Base-by-base conservation (phyloP, 106 monocot species). In the Hemerocallis citrina region DNA sequence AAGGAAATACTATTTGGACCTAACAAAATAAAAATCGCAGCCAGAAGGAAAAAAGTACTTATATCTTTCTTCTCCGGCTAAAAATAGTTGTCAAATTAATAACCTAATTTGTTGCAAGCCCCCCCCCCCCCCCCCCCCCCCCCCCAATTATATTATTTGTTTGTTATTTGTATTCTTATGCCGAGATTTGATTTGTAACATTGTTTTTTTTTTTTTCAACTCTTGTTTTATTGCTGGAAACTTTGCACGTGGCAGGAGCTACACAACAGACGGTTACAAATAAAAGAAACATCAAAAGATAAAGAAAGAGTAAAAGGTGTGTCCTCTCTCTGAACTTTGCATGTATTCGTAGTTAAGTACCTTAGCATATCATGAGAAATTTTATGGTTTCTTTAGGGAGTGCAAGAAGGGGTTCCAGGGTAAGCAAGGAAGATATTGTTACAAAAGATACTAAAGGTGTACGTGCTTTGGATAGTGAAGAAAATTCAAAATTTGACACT, bases 221-320 rank as follows among this genome's bases (percentile, higher is more conserved):
- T n/a, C 7, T 36, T 27, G 49, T 21, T 33, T 63, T 17, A 30
- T 40, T 46, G 44, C 17, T 45, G 3, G 33, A 9, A 24, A 59
- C 9, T 14, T 60, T 41, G 44, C 22, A 4, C 46, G 12, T 55
- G 52, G 11, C 59, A 85, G 85, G 85, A 85, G 62, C 46, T 85
- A 30, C 72, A 77, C 48, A 61, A 60, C 39, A 80, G 73, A 66
- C 63, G 69, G 15, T 74, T 85, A 45, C 67, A 70, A 21, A 44
- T 85, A 54, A 80, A 74, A 67, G 65, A 61, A 58, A 77, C 32
- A 44, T 35, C 55, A 29, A 67, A 77, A 52, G 41, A 28, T 30
- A 80, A 76, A 76, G 40, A 41, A 43, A 85, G 64, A 41, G 23
- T 46, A 42, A 80, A 77, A 80, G 85, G 85, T 77, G 56, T 24